Evolutionary conservation across 768 basidiomycete genomes (phyloP), one percentile per base, ranked within the genome.

Genomic region (Termitomyces titanicus): DNA sequence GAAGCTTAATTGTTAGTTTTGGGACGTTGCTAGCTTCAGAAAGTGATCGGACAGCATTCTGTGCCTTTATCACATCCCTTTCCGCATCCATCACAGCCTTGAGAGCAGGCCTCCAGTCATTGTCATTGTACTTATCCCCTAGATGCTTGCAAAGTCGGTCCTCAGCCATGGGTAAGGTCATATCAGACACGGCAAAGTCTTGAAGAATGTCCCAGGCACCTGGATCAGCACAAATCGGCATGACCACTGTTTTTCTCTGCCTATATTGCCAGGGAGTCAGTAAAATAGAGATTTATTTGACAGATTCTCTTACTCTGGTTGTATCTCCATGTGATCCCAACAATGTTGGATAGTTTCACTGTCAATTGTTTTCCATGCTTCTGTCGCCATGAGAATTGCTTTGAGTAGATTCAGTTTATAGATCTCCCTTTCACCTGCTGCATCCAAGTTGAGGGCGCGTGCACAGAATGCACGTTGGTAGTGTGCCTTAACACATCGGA

Each of bases 401-500:
- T 44, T 11, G 12, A 44, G 43, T 44, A 44, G 43, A 44, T 44
- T 27, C 7, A 44, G 8, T 27, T 27, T 44, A 11, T 44, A 44
- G 24, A 44, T 44, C 6, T 44, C 43, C 17, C 22, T 15, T 44
- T 24, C 22, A 24, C 43, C 43, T 10, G 43, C 22, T 5, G 25
- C 43, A 24, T 74, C 66, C 27, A 60, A 57, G 25, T 68, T 64
- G 52, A 73, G 54, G 18, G 68, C 66, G 31, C 61, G 55, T 3
- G 35, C 8, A 53, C 64, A 67, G 45, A 72, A 72, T 3, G 42
- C 54, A 7, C 46, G 24, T 9, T 62, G 58, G 54, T 76, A 75
- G 35, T 66, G 61, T 2, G 73, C 73, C 60, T 74, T 75, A 61
- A 73, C 67, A 47, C 64, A 68, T 0, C 65, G 55, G 60, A 51